Evolutionary conservation across 2,329 filamentous ascomycete genomes (phyloP).

Genomic region (Phoma sp.): DNA sequence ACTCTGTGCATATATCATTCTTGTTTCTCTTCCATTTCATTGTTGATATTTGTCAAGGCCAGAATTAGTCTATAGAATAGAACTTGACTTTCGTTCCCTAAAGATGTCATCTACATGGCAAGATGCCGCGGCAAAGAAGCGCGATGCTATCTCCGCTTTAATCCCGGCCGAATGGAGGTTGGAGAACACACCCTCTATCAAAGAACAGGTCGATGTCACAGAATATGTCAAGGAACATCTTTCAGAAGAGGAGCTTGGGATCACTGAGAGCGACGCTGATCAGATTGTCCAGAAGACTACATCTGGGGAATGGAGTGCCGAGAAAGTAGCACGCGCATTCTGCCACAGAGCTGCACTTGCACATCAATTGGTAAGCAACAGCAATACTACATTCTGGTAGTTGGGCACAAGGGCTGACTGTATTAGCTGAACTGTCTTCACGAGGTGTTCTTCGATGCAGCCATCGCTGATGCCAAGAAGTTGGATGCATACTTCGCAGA

Average conservation of each 20-base stretch:
- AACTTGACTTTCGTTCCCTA: too few species aligned
- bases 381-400: background rate
- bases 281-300: conserved; percentile 62
- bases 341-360: conserved; percentile 62
- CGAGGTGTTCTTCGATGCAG: conserved; percentile 57
- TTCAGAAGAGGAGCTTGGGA: conserved; percentile 60
- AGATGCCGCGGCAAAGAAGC: conserved; percentile 58
- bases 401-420: background rate
- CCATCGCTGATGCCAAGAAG: conserved; percentile 49
- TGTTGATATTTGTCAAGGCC: background rate
- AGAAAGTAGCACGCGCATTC: conserved; percentile 62
- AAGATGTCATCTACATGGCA: conserved; percentile 57
- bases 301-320: conserved; percentile 61
- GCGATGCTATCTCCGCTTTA: conserved; percentile 58
- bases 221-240: conserved; percentile 64
- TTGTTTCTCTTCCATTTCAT: background rate
- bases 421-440: conserved; percentile 48
- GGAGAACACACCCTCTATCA: conserved; percentile 52
- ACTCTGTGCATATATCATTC: too few species aligned
- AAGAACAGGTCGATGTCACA: conserved; percentile 57
- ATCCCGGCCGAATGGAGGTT: conserved; percentile 66
- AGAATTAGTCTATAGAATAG: too few species aligned
- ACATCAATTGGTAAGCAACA: conserved; percentile 52
- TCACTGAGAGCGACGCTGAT: conserved; percentile 66
- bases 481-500: conserved; percentile 50